Base-by-base conservation (phyloP, 345 rosid species). In the Physaria fendleri region DNA sequence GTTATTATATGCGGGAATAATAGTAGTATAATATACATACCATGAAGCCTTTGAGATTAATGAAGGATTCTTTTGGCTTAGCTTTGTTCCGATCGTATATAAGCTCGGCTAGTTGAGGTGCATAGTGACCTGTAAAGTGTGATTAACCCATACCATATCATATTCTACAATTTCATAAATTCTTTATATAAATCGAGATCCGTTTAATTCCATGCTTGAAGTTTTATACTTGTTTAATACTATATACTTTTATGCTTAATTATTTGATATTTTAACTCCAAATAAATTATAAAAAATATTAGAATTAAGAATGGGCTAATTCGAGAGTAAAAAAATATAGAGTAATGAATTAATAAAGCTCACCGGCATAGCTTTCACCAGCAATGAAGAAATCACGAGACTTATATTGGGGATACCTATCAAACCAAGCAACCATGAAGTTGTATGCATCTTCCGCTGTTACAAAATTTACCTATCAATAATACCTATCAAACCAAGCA, bases 31-130 rank as follows among this genome's bases (percentile, higher is more conserved):
- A 39, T 15, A 39, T 15, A 39, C 43, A 11, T 20, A 32, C 79
- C 2, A 76, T 76, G 49, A 71, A 71, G 69, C 79, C 79, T 68
- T 71, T 71, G 71, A 76, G 79, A 28, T 76, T 58, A 48, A 75
- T 75, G 30, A 56, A 46, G 37, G 74, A 73, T 39, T 70, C 76
- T 16, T 64, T 69, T 20, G 68, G 40, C 33, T 50, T 48, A 46
- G 75, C 74, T 45, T 69, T 71, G 73, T 81, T 83, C 27, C 81
- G 59, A 57, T 79, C 82, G 34, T 52, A 77, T 45, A 83, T 66
- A 42, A 77, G 73, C 64, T 83, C 84, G 8, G 90, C 86, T 21
- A 83, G 79, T 60, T 83, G 84, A 35, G 90, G 84, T 51, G 81
- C 81, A 13, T 81, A 83, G 61, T 83, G 81, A 3, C 83, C 88